Evolutionary conservation across 345 rosid species (phyloP), one percentile per base, ranked within the genome.

Genomic region (Adansonia digitata): DNA sequence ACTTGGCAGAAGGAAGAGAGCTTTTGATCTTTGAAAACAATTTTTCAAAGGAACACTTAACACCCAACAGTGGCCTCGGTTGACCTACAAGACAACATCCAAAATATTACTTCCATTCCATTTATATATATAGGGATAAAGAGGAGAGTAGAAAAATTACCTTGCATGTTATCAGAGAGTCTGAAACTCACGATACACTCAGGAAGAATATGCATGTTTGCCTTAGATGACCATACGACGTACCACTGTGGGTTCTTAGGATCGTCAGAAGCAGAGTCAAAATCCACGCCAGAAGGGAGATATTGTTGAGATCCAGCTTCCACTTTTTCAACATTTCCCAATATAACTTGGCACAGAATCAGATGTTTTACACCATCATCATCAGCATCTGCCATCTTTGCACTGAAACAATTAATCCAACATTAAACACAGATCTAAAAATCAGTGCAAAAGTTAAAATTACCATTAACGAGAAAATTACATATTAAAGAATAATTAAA

Each of bases 101-200:
- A n/a, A n/a, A n/a, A n/a, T 39, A 75, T 15, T 7, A 26, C 39
- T 69, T 66, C 51, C 46, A 45, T 67, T 69, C 14, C 51, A n/a
- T n/a, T n/a, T n/a, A n/a, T 56, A 34, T 40, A 24, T 2, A 48
- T 29, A 5, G 7, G n/a, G 34, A 71, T 42, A 7, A 39, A 4
- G 26, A 35, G n/a, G 53, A 64, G 53, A 69, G 64, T 14, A 13
- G 17, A 29, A 34, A 60, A 7, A 48, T 27, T 79, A 83, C 85
- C 84, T 69, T 72, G 78, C 48, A 60, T 43, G 5, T 4, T 31
- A 53, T 24, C 42, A 9, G 27, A 22, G 68, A 80, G 77, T 35
- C 57, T 88, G 75, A 76, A 86, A 81, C 86, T 84, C 82, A 86
- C 81, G 52, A 86, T 79, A 56, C 65, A 78, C 76, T 80, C 85